Base-by-base conservation (phyloP, 2,329 filamentous ascomycete genomes). In the Atkinsonella hypoxylon region DNA sequence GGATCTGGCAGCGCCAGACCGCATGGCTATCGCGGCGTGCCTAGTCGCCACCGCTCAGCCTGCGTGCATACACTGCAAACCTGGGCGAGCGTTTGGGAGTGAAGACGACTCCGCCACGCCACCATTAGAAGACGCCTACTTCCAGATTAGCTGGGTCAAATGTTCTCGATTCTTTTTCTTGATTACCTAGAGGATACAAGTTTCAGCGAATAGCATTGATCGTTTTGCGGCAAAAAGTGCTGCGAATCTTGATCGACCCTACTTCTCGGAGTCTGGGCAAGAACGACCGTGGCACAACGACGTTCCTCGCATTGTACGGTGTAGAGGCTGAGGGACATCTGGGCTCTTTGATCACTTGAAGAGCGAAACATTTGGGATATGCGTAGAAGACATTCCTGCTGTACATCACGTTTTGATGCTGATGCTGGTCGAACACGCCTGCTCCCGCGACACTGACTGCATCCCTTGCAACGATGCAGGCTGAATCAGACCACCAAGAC, bases 51-150 rank as follows among this genome's bases (percentile, higher is more conserved):
- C 31, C 31, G 12, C 7, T 12, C 31, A 36, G 32, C 32, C 11
- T 15, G 34, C 34, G 4, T 36, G 34, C 34, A 36, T 15, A 8
- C 3, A 15, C 10, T 36, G 10, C 32, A 11, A 26, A 26, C 4
- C 32, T 3, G 32, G 4, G 3, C 4, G 32, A 8, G 4, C n/a
- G n/a, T 9, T n/a, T 18, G 39, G 13, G 39, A 36, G 34, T 12
- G 34, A 13, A 36, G 34, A 9, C 34, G 34, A 36, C 12, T 36
- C 34, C 34, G 34, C 34, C 34, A 36, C 26, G 26, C 34, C 12
- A 36, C 13, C 4, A 36, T 20, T 39, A 48, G 46, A 47, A 47
- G 45, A 31, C 45, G 45, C 45, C 45, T 26, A 42, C 46, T 36
- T 42, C 36, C 38, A 34, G 36, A 41, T 32, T 22, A 41, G 46